phyloP scores from a whole-genome alignment of 1,139 yeast species.

The Candida dubliniensis region DNA sequence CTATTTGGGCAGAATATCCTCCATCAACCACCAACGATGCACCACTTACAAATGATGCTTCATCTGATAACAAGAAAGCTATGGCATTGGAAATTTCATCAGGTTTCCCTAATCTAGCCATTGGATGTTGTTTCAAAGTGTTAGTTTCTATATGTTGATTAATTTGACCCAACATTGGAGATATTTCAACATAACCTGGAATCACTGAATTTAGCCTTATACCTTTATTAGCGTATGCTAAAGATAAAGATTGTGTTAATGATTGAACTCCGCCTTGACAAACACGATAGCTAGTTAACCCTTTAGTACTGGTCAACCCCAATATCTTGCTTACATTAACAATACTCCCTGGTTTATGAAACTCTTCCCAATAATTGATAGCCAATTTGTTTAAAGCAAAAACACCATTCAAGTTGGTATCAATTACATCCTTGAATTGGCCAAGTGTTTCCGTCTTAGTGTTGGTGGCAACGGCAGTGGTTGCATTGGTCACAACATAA shows the following conservation, averaged over 20 bases:
- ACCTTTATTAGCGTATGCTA: conserved; percentile 17
- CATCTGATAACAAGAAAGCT: conserved; percentile 43
- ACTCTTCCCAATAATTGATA: conserved; percentile 70
- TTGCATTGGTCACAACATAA: conserved; percentile 82
- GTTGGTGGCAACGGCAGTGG: conserved; percentile 65
- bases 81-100: conserved; percentile 48
- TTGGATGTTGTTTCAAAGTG: conserved; percentile 29
- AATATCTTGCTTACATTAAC: conserved; percentile 61
- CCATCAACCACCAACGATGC: conserved; percentile 32
- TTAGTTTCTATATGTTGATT: conserved; percentile 20
- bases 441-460: conserved; percentile 35
- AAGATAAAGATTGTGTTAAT: conserved; percentile 15
- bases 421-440: conserved; percentile 63
- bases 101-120: conserved; percentile 43
- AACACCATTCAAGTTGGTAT: conserved; percentile 71
- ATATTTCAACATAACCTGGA: conserved; percentile 24
- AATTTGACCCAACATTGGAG: conserved; percentile 27
- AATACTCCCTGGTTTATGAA: conserved; percentile 70
- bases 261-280: conserved; percentile 17
- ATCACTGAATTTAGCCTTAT: conserved; percentile 19
- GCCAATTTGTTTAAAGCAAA: conserved; percentile 70
- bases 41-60: conserved; percentile 42
- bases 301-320: conserved; percentile 50
- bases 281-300: conserved; percentile 40
- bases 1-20: conserved; percentile 41